Conservation (phyloP, 495 filamentous ascomycete genomes). For the Penicillium taxi region DNA sequence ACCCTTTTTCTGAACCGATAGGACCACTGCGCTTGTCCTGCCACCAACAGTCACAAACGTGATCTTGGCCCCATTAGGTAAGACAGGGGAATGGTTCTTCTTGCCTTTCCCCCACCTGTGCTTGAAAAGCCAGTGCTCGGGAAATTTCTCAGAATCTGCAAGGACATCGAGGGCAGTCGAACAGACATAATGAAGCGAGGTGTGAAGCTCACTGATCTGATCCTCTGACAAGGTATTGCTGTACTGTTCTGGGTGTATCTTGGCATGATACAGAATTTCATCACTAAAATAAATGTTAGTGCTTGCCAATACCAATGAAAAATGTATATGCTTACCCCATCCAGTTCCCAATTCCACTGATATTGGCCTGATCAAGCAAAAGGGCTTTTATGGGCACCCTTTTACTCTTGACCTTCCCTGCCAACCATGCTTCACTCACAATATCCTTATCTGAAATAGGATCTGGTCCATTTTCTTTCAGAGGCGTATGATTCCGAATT, state of each 20-base stretch:
- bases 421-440: constrained; percentile 65
- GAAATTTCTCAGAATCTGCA: constrained; percentile 76
- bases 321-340: constrained; percentile 55
- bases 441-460: constrained; percentile 74
- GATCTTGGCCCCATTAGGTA: constrained; percentile 81
- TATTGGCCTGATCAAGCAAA: constrained; percentile 77
- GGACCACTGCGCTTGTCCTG: constrained; percentile 80
- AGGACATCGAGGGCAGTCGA: constrained; percentile 67
- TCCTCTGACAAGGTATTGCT: constrained; percentile 68
- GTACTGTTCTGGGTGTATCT: constrained; percentile 86
- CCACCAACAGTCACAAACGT: constrained; percentile 79
- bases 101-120: constrained; percentile 87
- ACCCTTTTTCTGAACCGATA: constrained; percentile 77
- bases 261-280: constrained; percentile 81
- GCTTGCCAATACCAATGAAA: neutral
- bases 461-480: constrained; percentile 89
- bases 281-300: constrained; percentile 44
- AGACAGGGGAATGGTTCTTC: constrained; percentile 53
- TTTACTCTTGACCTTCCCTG: constrained; percentile 58
- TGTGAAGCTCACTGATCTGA: constrained; percentile 64
- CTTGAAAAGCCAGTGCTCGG: constrained; percentile 85
- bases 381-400: constrained; percentile 81
- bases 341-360: constrained; percentile 96
- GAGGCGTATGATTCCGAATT: constrained; percentile 68
- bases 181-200: constrained; percentile 71